Evolutionary conservation across 1,284 basidiomycete genomes (phyloP), one percentile per base, ranked within the genome.

Genomic region (Apiotrichum porosum): DNA sequence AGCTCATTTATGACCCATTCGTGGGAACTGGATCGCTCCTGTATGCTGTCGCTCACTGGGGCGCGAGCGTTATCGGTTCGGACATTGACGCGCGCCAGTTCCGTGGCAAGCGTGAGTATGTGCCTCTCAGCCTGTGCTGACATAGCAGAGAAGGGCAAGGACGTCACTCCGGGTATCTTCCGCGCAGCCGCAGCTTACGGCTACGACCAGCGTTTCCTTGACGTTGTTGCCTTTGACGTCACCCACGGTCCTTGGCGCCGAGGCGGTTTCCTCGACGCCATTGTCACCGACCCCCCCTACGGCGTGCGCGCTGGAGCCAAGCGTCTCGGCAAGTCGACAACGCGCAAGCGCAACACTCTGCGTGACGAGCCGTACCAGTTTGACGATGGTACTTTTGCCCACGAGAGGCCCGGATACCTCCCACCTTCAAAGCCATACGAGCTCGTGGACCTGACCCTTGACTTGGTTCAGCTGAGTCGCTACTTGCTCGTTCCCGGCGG

Each of bases 41-140:
- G 24, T 93, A 97, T 71, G 74, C 78, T 0, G 80, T 80, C 4
- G 88, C 90, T 0, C 81, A 90, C 64, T 95, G 94, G 58, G 95
- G 95, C 13, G 86, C 92, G 0, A 75, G 83, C 39, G 81, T 93
- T 1, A 83, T 88, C 47, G 95, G 94, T 5, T 94, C 89, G 23
- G 95, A 99, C 69, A 97, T 99, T 44, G 95, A 99, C 63, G 94
- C 92, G 1, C 79, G 94, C 40, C 93, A 97, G 68, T 94, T 98
- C 85, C 78, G 91, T 51, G 94, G 94, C 15, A 95, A 93, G 80
- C 80, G 67, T 69, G 42, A 53, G 67, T 61, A 9, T 9, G 5
- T 2, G 2, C 8, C 8, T 28, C 26, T 12, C 26, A n/a, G 6
- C 8, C 18, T 8, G 5, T 17, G 19, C 13, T 15, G 15, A 26